Conservation (phyloP, 345 rosid genomes). For the Aegle marmelos region DNA sequence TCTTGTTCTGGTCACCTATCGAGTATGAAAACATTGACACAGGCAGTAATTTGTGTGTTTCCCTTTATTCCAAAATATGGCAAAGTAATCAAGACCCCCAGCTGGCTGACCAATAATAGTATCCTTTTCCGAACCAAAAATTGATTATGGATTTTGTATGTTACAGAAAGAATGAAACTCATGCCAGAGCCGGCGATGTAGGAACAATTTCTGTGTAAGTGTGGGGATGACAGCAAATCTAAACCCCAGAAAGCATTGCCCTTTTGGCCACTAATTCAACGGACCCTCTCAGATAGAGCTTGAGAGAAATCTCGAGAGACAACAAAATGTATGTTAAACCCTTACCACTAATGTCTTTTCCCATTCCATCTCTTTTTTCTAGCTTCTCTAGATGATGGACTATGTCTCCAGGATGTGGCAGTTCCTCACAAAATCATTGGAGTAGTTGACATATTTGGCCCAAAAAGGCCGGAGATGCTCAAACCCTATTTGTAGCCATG, state of each 20-base stretch:
- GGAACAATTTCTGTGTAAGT: constrained; percentile 16
- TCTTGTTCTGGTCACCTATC: constrained; percentile 33
- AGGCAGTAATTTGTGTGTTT: constrained; percentile 18
- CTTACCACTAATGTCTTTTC: constrained; percentile 23
- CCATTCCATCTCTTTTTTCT: constrained; percentile 28
- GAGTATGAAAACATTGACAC: constrained; percentile 11
- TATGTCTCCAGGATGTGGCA: constrained; percentile 91
- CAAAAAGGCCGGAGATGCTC: constrained; percentile 98
- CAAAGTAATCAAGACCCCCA: constrained; percentile 31
- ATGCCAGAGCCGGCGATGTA: constrained; percentile 27
- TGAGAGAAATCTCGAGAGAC: constrained; percentile 19
- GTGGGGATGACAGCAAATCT: constrained; percentile 19
- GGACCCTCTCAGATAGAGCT: constrained; percentile 24
- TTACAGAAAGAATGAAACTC: constrained; percentile 46
- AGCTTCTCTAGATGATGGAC: constrained; percentile 30
- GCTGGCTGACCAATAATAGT: constrained; percentile 34
- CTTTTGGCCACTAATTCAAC: constrained; percentile 23
- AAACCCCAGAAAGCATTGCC: constrained; percentile 20
- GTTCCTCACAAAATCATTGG: constrained; percentile 83
- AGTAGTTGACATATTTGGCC: constrained; percentile 87
- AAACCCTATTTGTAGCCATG: constrained; percentile 94
- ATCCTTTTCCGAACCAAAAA: constrained; percentile 37
- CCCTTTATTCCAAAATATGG: constrained; percentile 32
- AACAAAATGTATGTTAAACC: constrained; percentile 22
- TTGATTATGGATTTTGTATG: constrained; percentile 35